Evolutionary conservation across 352 stramenopile species (phyloP).

Genomic region (Globisporangium paddicum): DNA sequence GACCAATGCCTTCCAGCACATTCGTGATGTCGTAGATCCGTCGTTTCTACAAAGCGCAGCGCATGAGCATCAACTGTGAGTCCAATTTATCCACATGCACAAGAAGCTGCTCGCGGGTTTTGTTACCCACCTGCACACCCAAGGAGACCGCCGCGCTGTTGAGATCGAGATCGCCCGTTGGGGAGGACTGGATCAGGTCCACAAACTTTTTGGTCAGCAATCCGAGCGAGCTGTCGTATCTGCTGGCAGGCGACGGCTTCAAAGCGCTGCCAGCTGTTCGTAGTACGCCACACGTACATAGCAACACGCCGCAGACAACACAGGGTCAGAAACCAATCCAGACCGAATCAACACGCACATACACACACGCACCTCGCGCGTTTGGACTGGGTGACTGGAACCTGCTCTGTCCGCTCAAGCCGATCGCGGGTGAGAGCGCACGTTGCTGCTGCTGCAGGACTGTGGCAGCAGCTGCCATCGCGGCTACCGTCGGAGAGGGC

Average conservation of each 20-base stretch:
- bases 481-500: conserved; percentile 5
- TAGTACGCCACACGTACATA: background rate
- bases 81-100: background rate
- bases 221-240: conserved; percentile 96
- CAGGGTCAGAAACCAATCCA: background rate
- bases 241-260: conserved; percentile 71
- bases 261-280: conserved; percentile 16
- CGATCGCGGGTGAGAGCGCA: conserved; percentile 7
- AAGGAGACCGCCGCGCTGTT: conserved; percentile 89
- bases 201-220: conserved; percentile 97
- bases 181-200: conserved; percentile 88
- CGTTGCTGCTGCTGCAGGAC: background rate
- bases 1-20: conserved; percentile 96
- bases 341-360: background rate
- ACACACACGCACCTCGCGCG: conserved; percentile 14
- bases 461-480: conserved; percentile 9
- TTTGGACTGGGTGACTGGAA: conserved; percentile 51
- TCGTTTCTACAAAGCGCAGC: conserved; percentile 74
- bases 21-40: conserved; percentile 99
- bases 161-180: conserved; percentile 91
- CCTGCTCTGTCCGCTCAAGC: conserved; percentile 20
- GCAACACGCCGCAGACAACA: background rate
- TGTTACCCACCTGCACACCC: conserved; percentile 58
- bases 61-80: background rate
- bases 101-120: background rate